A percentile compares a stretch with the other conserved stretches of the same genome.
Conservation (phyloP, 169 alveolate species). For the Cryptosporidium parvum region DNA sequence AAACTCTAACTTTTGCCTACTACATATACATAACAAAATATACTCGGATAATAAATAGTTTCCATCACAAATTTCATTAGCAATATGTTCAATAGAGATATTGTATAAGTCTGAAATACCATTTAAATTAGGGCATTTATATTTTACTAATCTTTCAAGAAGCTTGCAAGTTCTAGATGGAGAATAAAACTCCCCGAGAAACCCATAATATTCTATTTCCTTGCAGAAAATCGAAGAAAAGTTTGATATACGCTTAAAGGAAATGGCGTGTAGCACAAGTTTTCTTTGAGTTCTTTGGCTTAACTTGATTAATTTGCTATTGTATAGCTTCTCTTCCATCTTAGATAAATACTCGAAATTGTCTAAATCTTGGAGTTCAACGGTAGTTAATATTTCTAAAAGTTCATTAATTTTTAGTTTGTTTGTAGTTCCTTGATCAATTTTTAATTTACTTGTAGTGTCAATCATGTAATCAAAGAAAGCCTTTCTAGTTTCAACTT, state of each 20-base stretch:
- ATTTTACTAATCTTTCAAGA: not conserved
- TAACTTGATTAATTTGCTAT: not conserved
- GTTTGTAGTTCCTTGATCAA: not conserved
- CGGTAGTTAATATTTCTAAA: conserved; percentile 18
- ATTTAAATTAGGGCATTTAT: conserved; percentile 2
- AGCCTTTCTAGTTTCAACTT: not conserved
- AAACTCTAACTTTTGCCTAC: conserved; percentile 4
- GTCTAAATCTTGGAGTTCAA: conserved; percentile 9
- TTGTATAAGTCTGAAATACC: conserved; percentile 1
- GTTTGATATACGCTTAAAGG: conserved; percentile 41
- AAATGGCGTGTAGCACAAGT: conserved; percentile 27
- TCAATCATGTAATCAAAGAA: not conserved
- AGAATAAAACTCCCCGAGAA: conserved; percentile 1
- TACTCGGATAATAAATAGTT: conserved; percentile 48
- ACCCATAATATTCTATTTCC: conserved; percentile 36
- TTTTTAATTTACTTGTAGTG: not conserved
- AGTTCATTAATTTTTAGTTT: conserved; percentile 51
- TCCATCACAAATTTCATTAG: conserved; percentile 18
- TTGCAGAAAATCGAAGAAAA: conserved; percentile 25
- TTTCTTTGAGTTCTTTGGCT: not conserved
- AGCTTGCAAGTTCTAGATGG: conserved; percentile 11
- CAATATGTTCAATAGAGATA: conserved; percentile 1
- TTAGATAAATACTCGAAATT: not conserved
- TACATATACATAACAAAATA: conserved; percentile 39
- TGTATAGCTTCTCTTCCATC: not conserved